Conservation (phyloP, 2,329 filamentous ascomycete species). For the Calonectria hawksworthii region DNA sequence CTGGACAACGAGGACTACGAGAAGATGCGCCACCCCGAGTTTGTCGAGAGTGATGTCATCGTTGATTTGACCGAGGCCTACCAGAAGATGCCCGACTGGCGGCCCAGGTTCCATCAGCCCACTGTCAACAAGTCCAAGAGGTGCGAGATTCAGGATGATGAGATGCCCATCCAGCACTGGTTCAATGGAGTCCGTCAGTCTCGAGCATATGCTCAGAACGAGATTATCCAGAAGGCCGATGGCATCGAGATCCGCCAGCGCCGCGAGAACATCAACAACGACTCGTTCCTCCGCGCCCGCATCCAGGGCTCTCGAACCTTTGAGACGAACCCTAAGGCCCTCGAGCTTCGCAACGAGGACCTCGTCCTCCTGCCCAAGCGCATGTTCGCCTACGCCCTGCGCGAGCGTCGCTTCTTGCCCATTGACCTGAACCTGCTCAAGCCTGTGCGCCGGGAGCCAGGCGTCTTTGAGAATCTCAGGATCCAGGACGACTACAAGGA, state of each 20-base stretch:
- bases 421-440: slow-evolving; percentile 53
- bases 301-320: slow-evolving; percentile 52
- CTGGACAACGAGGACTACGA: slow-evolving; percentile 48
- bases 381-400: slow-evolving; percentile 57
- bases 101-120: slow-evolving; percentile 49
- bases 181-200: slow-evolving; percentile 46
- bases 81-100: slow-evolving; percentile 56
- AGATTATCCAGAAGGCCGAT: slow-evolving; percentile 54
- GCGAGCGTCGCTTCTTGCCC: slow-evolving; percentile 55
- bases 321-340: slow-evolving; percentile 49
- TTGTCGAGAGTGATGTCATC: slow-evolving; percentile 59
- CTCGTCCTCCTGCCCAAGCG: slow-evolving; percentile 56
- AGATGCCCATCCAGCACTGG: slow-evolving; percentile 56
- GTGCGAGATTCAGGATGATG: slow-evolving; percentile 50
- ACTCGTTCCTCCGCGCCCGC: slow-evolving; percentile 52
- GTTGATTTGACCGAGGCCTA: slow-evolving; percentile 58
- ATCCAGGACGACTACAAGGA: slow-evolving; percentile 58
- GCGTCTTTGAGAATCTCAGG: slow-evolving; percentile 57
- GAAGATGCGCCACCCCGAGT: slow-evolving; percentile 55
- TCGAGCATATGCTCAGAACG: slow-evolving; percentile 51
- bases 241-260: slow-evolving; percentile 54
- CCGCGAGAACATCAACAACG: slow-evolving; percentile 52
- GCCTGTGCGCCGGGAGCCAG: slow-evolving; percentile 51
- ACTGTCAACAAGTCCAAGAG: slow-evolving; percentile 48
- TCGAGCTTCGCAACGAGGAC: slow-evolving; percentile 46